phyloP scores from a whole-genome alignment of 441 rosid genomes.

The Eruca vesicaria region DNA sequence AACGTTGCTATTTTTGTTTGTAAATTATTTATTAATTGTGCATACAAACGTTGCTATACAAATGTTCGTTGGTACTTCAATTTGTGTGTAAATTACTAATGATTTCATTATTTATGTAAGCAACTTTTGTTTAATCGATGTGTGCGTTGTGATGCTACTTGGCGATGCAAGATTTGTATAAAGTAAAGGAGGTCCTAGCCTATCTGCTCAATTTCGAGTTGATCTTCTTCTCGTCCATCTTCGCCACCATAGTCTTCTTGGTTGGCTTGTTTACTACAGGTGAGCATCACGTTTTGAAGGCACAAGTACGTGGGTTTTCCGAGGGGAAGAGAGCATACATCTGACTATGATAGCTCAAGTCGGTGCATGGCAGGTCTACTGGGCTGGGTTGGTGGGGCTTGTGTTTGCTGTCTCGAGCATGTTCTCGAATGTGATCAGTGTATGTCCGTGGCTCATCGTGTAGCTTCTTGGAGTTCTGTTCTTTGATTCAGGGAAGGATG shows the following conservation, averaged over 20 bases:
- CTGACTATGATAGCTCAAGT: not conserved
- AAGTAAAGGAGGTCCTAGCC: slow-evolving; percentile 34
- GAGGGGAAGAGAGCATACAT: not conserved
- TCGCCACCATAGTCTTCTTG: not conserved
- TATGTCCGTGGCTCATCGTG: not conserved
- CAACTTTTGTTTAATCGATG: not conserved
- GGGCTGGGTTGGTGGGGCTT: slow-evolving; percentile 1
- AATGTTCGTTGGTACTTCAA: not conserved
- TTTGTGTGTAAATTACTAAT: not conserved
- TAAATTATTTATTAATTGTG: not conserved
- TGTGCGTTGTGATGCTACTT: not conserved
- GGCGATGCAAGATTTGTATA: slow-evolving; percentile 62
- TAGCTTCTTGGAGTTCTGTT: not conserved
- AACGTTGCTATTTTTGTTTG: not conserved
- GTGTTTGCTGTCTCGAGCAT: not conserved
- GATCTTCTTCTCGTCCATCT: not conserved
- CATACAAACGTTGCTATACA: not conserved
- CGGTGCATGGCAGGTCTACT: not conserved
- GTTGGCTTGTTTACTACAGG: not conserved
- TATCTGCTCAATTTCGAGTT: too few relatives aligned
- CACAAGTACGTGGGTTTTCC: not conserved
- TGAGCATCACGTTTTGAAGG: not conserved
- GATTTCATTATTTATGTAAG: not conserved
- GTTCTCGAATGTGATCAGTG: not conserved
- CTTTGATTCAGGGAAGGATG: not conserved